A percentile compares a stretch with the other conserved stretches of the same genome.
phyloP scores from a whole-genome alignment of 2,329 filamentous ascomycete species.

The Nigrograna mackinnonii region DNA sequence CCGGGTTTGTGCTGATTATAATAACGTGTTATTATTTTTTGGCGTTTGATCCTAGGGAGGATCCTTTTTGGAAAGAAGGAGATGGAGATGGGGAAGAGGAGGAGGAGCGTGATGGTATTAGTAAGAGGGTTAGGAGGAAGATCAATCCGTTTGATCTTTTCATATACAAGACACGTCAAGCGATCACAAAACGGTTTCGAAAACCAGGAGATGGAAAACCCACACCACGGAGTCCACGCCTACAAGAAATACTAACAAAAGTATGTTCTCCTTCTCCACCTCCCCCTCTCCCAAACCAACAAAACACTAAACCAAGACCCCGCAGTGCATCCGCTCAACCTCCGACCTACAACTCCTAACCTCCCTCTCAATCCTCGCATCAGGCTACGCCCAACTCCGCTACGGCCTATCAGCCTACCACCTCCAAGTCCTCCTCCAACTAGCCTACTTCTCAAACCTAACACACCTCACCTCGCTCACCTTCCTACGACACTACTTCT shows the following conservation, averaged over 20 bases:
- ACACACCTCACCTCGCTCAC: constrained; percentile 15
- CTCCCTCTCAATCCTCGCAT: constrained; percentile 15
- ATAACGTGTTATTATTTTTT: constrained; percentile 2
- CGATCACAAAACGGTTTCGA: no score
- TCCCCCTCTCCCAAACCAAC: no score
- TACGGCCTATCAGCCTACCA: constrained; percentile 18
- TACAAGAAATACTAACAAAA: no score
- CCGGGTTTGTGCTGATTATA: constrained; percentile 3
- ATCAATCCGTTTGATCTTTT: no score
- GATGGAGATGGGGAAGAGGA: background rate
- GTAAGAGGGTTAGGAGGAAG: background rate
- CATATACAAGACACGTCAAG: no score
- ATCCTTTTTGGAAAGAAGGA: constrained; percentile 1
- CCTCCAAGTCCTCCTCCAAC: constrained; percentile 13
- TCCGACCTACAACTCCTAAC: constrained; percentile 19
- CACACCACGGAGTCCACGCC: no score
- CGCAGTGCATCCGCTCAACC: constrained; percentile 14
- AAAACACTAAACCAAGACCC: background rate
- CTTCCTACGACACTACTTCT: constrained; percentile 10
- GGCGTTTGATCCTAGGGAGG: background rate
- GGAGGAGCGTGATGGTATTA: background rate
- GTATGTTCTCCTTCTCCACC: background rate
- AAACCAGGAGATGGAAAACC: no score
- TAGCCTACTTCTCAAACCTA: constrained; percentile 17
- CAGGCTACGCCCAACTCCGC: constrained; percentile 14